These are phyloP conservation scores for Aspergillus diversus DNA, from an alignment of 495 filamentous ascomycete species.

Conservation along the genomic window DNA sequence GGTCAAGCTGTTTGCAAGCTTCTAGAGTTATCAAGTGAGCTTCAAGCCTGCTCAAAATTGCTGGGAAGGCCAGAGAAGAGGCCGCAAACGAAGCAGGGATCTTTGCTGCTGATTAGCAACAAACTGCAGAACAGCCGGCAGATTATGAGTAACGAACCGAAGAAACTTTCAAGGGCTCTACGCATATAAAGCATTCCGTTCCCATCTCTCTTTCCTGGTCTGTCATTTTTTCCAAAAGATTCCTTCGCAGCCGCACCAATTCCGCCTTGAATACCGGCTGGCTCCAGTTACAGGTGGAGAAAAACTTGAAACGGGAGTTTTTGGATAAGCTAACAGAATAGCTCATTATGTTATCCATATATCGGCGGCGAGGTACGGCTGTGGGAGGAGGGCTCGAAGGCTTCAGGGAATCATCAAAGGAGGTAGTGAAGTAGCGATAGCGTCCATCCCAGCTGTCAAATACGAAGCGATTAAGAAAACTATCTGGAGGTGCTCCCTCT, in stretches of 20 bases:
- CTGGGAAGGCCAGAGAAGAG: slow-evolving; percentile 74
- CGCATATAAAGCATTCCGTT: slow-evolving; percentile 52
- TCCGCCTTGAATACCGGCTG: slow-evolving; percentile 83
- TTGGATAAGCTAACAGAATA: slow-evolving; percentile 64
- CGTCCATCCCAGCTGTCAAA: slow-evolving; percentile 75
- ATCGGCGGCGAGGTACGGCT: slow-evolving; percentile 49
- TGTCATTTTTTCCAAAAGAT: slow-evolving; percentile 70
- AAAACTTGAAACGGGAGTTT: slow-evolving; percentile 49
- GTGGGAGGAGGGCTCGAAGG: slow-evolving; percentile 59
- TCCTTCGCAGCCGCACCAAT: slow-evolving; percentile 72
- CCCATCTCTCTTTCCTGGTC: slow-evolving; percentile 53
- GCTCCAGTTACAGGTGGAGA: slow-evolving; percentile 52
- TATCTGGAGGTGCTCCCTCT: slow-evolving; percentile 53
- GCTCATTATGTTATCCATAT: slow-evolving; percentile 65
- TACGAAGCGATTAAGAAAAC: slow-evolving; percentile 67
- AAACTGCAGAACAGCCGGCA: not conserved
- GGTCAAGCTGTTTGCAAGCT: slow-evolving; percentile 59
- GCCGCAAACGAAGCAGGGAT: slow-evolving; percentile 66
- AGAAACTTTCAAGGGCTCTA: slow-evolving; percentile 72
- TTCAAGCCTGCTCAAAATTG: slow-evolving; percentile 82
- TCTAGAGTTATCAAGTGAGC: slow-evolving; percentile 81
- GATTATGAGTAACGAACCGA: slow-evolving; percentile 55
- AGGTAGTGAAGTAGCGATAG: slow-evolving; percentile 51
- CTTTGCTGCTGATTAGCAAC: slow-evolving; percentile 44
- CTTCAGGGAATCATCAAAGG: slow-evolving; percentile 40